These are phyloP conservation scores for Zygosaccharomyces siamensis DNA, from an alignment of 805 yeast genomes.

Conservation along the genomic window DNA sequence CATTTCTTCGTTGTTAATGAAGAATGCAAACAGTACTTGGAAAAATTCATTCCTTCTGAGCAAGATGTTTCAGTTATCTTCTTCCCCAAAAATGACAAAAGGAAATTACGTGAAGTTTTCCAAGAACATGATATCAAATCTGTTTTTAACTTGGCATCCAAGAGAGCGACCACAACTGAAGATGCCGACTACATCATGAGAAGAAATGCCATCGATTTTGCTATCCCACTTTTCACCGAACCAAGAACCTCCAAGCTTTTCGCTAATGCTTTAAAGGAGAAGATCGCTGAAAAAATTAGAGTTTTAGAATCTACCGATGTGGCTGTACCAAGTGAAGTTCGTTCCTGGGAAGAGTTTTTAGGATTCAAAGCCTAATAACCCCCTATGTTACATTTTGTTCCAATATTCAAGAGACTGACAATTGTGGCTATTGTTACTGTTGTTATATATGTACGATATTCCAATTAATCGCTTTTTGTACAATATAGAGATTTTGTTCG, in stretches of 20 bases:
- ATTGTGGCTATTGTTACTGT: neutral
- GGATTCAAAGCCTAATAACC: conserved; percentile 58
- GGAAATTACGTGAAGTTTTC: conserved; percentile 90
- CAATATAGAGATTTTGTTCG: neutral
- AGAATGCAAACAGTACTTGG: conserved; percentile 66
- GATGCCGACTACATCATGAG: conserved; percentile 97
- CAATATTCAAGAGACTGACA: neutral
- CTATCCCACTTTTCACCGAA: conserved; percentile 92
- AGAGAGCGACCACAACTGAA: conserved; percentile 76
- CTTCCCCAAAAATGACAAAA: conserved; percentile 90
- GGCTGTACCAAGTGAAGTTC: conserved; percentile 76
- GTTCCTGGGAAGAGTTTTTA: conserved; percentile 94
- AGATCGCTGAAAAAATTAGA: conserved; percentile 47
- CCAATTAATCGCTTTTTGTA: neutral
- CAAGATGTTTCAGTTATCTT: conserved; percentile 49
- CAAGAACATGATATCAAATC: conserved; percentile 77
- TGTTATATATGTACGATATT: neutral
- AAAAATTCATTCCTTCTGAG: conserved; percentile 40
- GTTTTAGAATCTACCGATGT: conserved; percentile 49
- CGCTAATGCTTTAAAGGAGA: conserved; percentile 72
- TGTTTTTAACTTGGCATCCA: conserved; percentile 87
- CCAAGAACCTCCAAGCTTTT: conserved; percentile 88
- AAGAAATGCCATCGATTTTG: conserved; percentile 98
- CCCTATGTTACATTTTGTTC: neutral
- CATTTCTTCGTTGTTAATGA: conserved; percentile 72